phyloP scores from a whole-genome alignment of 305 asterid genomes.

The Fraxinus albicans region DNA sequence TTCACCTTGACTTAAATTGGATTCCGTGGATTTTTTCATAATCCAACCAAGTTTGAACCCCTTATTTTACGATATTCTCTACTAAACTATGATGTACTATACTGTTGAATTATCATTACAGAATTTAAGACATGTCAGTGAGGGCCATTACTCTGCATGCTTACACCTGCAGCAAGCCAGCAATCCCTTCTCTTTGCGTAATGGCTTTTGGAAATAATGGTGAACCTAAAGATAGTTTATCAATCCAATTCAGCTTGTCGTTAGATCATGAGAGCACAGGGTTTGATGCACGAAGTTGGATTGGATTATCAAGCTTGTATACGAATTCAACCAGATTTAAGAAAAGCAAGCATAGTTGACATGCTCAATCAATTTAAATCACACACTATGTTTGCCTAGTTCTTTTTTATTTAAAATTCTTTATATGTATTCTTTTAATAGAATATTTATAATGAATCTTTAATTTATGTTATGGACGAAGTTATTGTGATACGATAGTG shows the following conservation, averaged over 20 bases:
- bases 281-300: neutral
- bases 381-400: neutral
- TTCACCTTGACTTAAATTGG: neutral
- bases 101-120: neutral
- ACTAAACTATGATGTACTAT: neutral
- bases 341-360: neutral
- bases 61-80: neutral
- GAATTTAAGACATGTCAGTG: neutral
- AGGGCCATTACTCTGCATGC: neutral
- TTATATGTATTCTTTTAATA: neutral
- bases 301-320: neutral
- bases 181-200: neutral
- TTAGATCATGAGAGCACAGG: neutral
- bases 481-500: neutral
- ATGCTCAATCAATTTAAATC: neutral
- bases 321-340: neutral
- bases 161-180: neutral
- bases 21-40: neutral
- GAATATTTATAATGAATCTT: neutral
- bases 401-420: neutral
- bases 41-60: neutral
- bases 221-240: neutral
- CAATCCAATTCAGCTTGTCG: neutral
- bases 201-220: neutral
- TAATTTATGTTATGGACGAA: neutral